Base-by-base conservation (phyloP, 2,329 filamentous ascomycete species). In the Aspergillus sojae region DNA sequence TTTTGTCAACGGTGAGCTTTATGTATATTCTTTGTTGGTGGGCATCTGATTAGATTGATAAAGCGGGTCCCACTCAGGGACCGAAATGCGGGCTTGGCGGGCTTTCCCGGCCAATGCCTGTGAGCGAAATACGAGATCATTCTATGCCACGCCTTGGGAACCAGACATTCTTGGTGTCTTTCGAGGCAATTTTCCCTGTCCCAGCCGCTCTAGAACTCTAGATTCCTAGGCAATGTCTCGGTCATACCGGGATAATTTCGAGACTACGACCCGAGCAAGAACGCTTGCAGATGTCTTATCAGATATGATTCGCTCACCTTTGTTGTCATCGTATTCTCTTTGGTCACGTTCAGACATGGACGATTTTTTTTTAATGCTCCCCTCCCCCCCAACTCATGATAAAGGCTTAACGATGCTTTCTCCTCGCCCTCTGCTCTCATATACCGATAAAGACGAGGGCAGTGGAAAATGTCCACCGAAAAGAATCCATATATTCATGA, bases 1-100 rank as follows among this genome's bases (percentile, higher is more conserved):
- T 41, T 41, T 4, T 7, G 39, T n/a, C 9, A 41, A 41, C 39
- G 39, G 39, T 41, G 16, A 41, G 39, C 39, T 41, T 41, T 41
- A 41, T 41, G 39, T 26, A 26, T 48, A 3, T 26, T 48, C 45
- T 48, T 48, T 48, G 45, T 26, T 14, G 23, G 12, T 4, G 5
- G 23, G 19, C 3, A 55, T 55, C 21, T 26, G 52, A 55, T 55
- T 55, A 55, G 52, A 55, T 55, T 19, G 52, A 55, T 55, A 55
- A 55, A 55, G 21, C 52, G 5, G 32, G 32, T 39, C 52, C 52
- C 52, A 36, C 52, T 48, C n/a, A 34, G 16, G 21, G 19, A 16
- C 26, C 46, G 16, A 28, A 50, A 26, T 19, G 46, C 26, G 28
- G n/a, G 3, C 28, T 52, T 34, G 48, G 48, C 32, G 5, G 45